A percentile compares a stretch with the other conserved stretches of the same genome.
Conservation (phyloP, 331 rosid species). For the Rosa hybrid region DNA sequence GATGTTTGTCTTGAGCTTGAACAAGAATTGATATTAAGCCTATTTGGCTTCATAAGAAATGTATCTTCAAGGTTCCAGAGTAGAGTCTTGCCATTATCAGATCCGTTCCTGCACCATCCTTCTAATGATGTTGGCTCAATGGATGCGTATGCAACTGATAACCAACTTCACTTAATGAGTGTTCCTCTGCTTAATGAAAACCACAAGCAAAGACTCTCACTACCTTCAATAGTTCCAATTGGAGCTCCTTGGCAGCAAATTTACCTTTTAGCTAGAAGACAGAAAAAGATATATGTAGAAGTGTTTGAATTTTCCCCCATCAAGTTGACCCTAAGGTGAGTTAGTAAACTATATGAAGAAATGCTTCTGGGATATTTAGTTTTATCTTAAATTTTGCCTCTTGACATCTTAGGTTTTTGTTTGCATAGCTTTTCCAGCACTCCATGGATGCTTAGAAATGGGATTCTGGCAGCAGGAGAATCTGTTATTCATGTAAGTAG, state of each 20-base stretch:
- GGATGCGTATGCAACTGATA: conserved; percentile 41
- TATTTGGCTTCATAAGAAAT: conserved; percentile 72
- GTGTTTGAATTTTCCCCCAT: conserved; percentile 78
- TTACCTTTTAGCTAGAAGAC: conserved; percentile 80
- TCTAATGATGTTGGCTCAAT: conserved; percentile 31
- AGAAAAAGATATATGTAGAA: conserved; percentile 83
- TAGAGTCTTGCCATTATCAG: conserved; percentile 49
- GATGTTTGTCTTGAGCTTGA: conserved; percentile 89
- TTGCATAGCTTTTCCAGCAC: conserved; percentile 86
- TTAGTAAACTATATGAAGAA: not conserved
- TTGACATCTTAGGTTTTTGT: conserved; percentile 29
- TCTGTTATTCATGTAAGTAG: conserved; percentile 77
- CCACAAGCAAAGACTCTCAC: conserved; percentile 33
- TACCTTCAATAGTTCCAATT: conserved; percentile 78
- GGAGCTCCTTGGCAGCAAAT: conserved; percentile 99
- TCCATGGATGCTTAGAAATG: conserved; percentile 83
- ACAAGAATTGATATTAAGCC: conserved; percentile 85
- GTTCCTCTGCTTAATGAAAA: conserved; percentile 41
- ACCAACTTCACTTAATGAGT: conserved; percentile 34
- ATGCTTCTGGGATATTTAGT: conserved; percentile 15
- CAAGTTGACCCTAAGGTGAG: conserved; percentile 79
- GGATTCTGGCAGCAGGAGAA: conserved; percentile 69
- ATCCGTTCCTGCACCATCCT: conserved; percentile 32
- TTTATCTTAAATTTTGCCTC: conserved; percentile 17
- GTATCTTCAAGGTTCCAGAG: conserved; percentile 57